Base-by-base conservation (phyloP, 108 stramenopile species). In the Discostella pseudostelligera region DNA sequence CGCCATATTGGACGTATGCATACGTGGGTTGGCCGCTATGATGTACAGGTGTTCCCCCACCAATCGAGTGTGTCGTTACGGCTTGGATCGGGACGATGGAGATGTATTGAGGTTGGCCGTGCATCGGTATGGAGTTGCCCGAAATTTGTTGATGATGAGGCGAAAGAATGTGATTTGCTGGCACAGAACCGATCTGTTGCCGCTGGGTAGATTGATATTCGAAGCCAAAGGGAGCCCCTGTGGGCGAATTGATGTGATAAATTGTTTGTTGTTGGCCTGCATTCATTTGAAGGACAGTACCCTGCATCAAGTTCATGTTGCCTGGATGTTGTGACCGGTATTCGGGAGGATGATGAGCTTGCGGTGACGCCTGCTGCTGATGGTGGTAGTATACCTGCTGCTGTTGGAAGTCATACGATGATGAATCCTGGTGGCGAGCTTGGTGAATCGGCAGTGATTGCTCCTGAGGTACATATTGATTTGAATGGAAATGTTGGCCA, bases 61-160 rank as follows among this genome's bases (percentile, higher is more conserved):
- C 45, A 49, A 42, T 58, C n/a, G 57, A 51, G 26, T 67, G 60
- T 26, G 21, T 60, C 11, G 60, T 70, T 2, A 70, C 67, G 24
- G 82, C 67, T 69, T 84, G 84, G 32, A 84, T 78, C 16, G 88
- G 86, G 28, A 88, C 76, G 29, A 88, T 67, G 4, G 83, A 79
- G 24, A 88, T 65, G 58, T 83, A 88, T 57, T 84, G 84, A 22
- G 81, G 75, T 43, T 62, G 56, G 0, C 65, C 70, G 13, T 49
- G 54, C 12, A 48, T 50, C 22, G 65, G 39, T 24, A 16, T 42
- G 22, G 46, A 5, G 20, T 50, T 22, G 3, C 20, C 17, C 39
- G 69, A 32, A 8, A 56, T 39, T 35, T 56, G 55, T 35, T 56
- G 55, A 35, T 54, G 53, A 24, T 56, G 73, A 13, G 77, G 79